phyloP scores from a whole-genome alignment of 495 filamentous ascomycete genomes.

The Hyaloscypha bicolor region DNA sequence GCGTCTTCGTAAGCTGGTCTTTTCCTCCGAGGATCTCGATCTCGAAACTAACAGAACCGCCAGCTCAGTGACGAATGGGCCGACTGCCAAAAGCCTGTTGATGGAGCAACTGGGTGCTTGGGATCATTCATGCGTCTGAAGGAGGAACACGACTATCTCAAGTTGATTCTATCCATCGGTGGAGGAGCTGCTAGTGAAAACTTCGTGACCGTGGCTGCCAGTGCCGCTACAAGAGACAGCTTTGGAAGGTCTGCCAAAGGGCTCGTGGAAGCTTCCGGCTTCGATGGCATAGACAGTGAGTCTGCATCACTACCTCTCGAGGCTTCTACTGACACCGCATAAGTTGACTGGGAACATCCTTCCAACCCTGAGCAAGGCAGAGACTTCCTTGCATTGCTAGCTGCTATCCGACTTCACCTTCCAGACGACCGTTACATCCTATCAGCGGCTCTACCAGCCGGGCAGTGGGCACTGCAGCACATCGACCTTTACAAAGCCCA shows the following conservation, averaged over 20 bases:
- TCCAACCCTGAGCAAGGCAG: constrained; percentile 66
- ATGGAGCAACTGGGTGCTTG: constrained; percentile 76
- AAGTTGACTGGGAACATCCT: constrained; percentile 94
- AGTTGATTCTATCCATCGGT: constrained; percentile 86
- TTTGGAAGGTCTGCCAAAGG: constrained; percentile 74
- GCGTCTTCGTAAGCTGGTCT: constrained; percentile 67
- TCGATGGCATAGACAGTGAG: constrained; percentile 88
- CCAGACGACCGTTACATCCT: constrained; percentile 74
- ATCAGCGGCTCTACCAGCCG: constrained; percentile 81
- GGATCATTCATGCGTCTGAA: constrained; percentile 77
- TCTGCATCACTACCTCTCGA: constrained; percentile 17
- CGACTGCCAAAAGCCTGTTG: constrained; percentile 77
- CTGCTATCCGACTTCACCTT: constrained; percentile 67
- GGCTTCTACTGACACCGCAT: not conserved
- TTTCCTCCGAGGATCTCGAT: not conserved
- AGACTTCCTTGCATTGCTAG: constrained; percentile 73
- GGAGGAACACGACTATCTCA: constrained; percentile 71
- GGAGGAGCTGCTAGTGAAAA: constrained; percentile 76
- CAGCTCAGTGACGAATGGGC: constrained; percentile 89
- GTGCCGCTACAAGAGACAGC: constrained; percentile 59
- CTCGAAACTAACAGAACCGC: not conserved
- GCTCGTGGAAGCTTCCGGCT: constrained; percentile 71
- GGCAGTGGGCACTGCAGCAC: constrained; percentile 70
- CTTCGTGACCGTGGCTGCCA: constrained; percentile 73
- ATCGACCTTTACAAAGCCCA: constrained; percentile 71